Evolutionary conservation across 2,329 filamentous ascomycete species (phyloP).

Genomic region (Bipolaris bicolor): DNA sequence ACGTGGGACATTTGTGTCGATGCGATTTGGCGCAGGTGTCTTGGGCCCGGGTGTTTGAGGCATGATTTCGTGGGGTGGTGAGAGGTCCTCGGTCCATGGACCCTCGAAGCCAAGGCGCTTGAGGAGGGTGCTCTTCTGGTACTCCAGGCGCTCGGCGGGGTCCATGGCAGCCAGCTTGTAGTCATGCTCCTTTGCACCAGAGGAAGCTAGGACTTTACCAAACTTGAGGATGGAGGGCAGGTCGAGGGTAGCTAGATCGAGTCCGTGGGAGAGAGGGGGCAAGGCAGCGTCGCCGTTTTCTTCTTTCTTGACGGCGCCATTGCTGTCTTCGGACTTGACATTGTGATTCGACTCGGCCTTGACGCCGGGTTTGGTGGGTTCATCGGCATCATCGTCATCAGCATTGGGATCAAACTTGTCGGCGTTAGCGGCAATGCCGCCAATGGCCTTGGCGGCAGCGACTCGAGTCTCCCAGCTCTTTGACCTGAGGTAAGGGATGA

Average conservation of each 20-base stretch:
- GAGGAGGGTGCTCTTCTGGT: constrained; percentile 87
- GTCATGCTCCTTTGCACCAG: constrained; percentile 80
- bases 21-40: constrained; percentile 51
- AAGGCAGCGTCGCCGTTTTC: constrained; percentile 58
- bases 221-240: constrained; percentile 79
- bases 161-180: constrained; percentile 82
- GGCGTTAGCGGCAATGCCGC: constrained; percentile 90
- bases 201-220: constrained; percentile 83
- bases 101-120: constrained; percentile 84
- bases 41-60: constrained; percentile 47
- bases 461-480: constrained; percentile 97
- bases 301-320: constrained; percentile 52
- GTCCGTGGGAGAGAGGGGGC: constrained; percentile 62
- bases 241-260: constrained; percentile 77
- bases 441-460: constrained; percentile 90
- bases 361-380: constrained; percentile 63
- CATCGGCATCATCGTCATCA: constrained; percentile 64
- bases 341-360: constrained; percentile 49
- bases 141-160: constrained; percentile 76
- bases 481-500: constrained; percentile 92
- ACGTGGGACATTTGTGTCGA: constrained; percentile 59
- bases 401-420: constrained; percentile 86
- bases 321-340: constrained; percentile 64
- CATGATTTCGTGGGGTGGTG: constrained; percentile 67
- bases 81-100: constrained; percentile 85